Evolutionary conservation across 495 filamentous ascomycete genomes (phyloP).

Genomic region (Lepidopterella palustris): DNA sequence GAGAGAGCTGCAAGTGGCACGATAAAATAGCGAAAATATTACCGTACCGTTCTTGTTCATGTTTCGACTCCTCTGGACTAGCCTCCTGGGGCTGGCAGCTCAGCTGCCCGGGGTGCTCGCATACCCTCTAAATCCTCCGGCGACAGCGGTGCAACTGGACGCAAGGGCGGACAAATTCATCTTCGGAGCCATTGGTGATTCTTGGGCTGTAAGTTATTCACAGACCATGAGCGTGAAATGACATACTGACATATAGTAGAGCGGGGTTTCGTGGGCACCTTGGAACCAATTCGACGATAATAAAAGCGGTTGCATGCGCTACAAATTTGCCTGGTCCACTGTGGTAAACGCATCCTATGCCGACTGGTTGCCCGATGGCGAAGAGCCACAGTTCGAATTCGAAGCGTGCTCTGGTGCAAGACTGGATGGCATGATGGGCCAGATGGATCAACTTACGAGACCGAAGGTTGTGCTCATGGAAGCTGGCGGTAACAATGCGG

Average conservation of each 20-base stretch:
- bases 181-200: too few relatives aligned
- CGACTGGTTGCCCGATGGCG: background rate
- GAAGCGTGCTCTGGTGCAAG: background rate
- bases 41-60: too few relatives aligned
- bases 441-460: slow-evolving; percentile 2
- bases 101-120: too few relatives aligned
- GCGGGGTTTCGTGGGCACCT: background rate
- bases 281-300: background rate
- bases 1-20: too few relatives aligned
- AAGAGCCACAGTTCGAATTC: background rate
- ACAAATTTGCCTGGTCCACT: background rate
- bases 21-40: too few relatives aligned
- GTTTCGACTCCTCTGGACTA: too few relatives aligned
- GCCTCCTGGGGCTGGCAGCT: too few relatives aligned
- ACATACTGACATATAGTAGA: background rate
- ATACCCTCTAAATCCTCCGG: too few relatives aligned
- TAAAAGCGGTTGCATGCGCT: background rate
- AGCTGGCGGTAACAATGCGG: slow-evolving; percentile 1
- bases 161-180: too few relatives aligned
- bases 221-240: background rate
- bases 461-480: background rate
- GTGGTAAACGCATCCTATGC: background rate
- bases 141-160: too few relatives aligned
- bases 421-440: background rate
- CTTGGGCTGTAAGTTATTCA: too few relatives aligned